Conservation (phyloP, 2,329 filamentous ascomycete species). For the Pezicula carpinea region DNA sequence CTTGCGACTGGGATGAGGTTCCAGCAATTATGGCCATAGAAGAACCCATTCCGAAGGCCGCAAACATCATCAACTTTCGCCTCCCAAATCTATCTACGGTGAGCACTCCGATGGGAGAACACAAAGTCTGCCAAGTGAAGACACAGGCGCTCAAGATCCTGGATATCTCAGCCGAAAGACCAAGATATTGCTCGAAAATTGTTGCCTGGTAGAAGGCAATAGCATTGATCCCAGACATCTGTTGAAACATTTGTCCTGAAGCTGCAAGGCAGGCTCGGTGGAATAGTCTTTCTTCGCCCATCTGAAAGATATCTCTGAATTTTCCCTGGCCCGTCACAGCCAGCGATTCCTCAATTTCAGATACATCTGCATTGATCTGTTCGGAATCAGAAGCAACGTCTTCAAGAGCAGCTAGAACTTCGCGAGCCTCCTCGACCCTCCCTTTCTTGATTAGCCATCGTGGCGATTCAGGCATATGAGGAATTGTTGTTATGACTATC, state of each 20-base stretch:
- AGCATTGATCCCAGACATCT: conserved; percentile 25
- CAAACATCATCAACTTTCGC: conserved; percentile 67
- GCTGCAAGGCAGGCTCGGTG: conserved; percentile 43
- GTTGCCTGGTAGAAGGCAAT: conserved; percentile 12
- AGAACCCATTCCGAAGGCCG: conserved; percentile 53
- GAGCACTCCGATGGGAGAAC: conserved; percentile 23
- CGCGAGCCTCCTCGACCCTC: conserved; percentile 32
- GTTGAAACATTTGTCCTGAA: conserved; percentile 44
- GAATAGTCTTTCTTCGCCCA: conserved; percentile 44
- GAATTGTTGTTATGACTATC: conserved; percentile 40
- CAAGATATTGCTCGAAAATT: conserved; percentile 8
- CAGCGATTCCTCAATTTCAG: conserved; percentile 44
- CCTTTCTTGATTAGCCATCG: conserved; percentile 31
- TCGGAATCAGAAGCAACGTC: conserved; percentile 31
- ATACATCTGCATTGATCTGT: conserved; percentile 6
- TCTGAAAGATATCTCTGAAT: conserved; percentile 38
- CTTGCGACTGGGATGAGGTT: conserved; percentile 38
- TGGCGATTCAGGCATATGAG: conserved; percentile 30
- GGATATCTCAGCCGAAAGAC: conserved; percentile 5
- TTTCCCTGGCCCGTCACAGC: conserved; percentile 50
- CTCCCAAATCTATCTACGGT: conserved; percentile 53
- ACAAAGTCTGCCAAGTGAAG: conserved; percentile 13
- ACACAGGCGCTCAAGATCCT: conserved; percentile 29
- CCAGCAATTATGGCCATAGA: conserved; percentile 60
- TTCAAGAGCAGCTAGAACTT: conserved; percentile 28